Percentiles rank a stretch among this genome's conserved stretches.
Evolutionary conservation across 306 rosid genomes (phyloP).

Genomic region (Cucurbita moschata): DNA sequence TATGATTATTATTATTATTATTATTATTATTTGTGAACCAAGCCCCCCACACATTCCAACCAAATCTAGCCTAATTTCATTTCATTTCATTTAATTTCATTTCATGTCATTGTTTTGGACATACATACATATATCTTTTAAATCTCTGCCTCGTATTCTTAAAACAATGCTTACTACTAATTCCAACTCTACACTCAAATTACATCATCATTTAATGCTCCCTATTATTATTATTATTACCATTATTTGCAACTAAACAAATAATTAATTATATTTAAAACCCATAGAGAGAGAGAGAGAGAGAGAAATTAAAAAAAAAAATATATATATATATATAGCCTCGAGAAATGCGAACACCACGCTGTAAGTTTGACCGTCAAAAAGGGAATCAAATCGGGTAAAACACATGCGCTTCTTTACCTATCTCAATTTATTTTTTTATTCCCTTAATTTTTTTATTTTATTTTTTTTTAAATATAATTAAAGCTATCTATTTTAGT

Average conservation of each 20-base stretch:
- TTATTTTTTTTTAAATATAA: too few relatives aligned
- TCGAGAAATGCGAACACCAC: slow-evolving; percentile 46
- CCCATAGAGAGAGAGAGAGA: slow-evolving; percentile 23
- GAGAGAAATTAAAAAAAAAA: neutral
- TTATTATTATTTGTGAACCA: slow-evolving; percentile 4
- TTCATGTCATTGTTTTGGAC: too few relatives aligned
- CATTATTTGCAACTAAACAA: neutral
- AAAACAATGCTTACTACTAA: too few relatives aligned
- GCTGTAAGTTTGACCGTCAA: slow-evolving; percentile 67
- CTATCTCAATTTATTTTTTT: neutral
- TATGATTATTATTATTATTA: neutral
- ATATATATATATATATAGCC: slow-evolving; percentile 4
- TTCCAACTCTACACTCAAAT: too few relatives aligned
- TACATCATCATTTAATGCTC: too few relatives aligned
- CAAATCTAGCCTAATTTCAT: slow-evolving; percentile 16
- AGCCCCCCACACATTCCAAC: slow-evolving; percentile 28
- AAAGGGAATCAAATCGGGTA: slow-evolving; percentile 70
- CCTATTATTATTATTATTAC: neutral
- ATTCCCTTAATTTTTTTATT: too few relatives aligned
- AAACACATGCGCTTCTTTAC: slow-evolving; percentile 52
- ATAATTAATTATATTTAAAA: slow-evolving; percentile 14
- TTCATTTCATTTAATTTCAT: too few relatives aligned
- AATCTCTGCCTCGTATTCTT: too few relatives aligned
- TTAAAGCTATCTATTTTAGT: too few relatives aligned
- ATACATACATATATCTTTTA: too few relatives aligned